Percentiles rank a stretch among this genome's conserved stretches.
Conservation (phyloP, 1,139 yeast genomes). For the Pneumocystis canis region DNA sequence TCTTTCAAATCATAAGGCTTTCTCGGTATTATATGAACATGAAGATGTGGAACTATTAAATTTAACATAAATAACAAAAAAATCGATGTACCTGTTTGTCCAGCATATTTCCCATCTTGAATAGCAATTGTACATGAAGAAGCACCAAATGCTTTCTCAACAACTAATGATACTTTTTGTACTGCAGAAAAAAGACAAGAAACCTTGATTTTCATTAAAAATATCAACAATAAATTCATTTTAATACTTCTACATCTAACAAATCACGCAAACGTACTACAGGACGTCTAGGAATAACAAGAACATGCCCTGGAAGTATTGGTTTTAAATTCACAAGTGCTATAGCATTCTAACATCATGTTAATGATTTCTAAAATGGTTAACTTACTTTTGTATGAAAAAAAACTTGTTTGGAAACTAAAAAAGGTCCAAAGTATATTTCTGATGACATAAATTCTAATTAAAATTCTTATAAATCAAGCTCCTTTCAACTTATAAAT, state of each 20-base stretch:
- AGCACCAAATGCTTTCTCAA: constrained; percentile 50
- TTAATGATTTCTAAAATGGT: constrained; percentile 6
- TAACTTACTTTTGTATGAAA: neutral
- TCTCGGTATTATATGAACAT: constrained; percentile 75
- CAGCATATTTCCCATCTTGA: constrained; percentile 86
- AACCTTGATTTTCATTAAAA: constrained; percentile 2
- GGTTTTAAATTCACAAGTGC: constrained; percentile 84
- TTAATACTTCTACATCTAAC: constrained; percentile 52
- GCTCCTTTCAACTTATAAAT: neutral
- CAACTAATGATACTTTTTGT: constrained; percentile 52
- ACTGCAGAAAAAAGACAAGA: constrained; percentile 42
- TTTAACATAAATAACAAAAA: constrained; percentile 22
- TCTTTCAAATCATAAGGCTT: constrained; percentile 37
- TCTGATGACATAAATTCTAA: neutral
- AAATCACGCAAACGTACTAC: constrained; percentile 54
- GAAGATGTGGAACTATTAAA: neutral
- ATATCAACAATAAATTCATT: constrained; percentile 27
- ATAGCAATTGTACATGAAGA: constrained; percentile 74
- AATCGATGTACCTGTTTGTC: constrained; percentile 82
- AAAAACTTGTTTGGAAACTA: neutral
- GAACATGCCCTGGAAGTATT: constrained; percentile 71
- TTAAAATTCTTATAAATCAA: neutral
- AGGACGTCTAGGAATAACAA: constrained; percentile 63
- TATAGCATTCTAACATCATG: constrained; percentile 30
- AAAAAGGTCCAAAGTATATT: neutral